Evolutionary conservation across 768 basidiomycete genomes (phyloP), one percentile per base, ranked within the genome.

Genomic region (Tulasnella sp.): DNA sequence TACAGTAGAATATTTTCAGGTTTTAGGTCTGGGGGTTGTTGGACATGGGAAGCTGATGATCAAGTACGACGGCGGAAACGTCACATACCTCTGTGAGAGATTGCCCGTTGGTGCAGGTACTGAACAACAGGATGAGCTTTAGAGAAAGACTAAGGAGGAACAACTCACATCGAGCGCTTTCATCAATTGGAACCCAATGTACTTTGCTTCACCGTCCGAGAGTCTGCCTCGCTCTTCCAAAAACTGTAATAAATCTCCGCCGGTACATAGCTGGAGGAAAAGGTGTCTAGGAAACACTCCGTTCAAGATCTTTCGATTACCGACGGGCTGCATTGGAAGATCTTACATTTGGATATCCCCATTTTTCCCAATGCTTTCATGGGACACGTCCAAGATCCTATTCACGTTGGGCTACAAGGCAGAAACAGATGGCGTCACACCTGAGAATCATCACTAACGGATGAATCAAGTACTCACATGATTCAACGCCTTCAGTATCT

Each of bases 1-100:
- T 78, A 69, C 3, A 90, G 70, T 12, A 90, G 69, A 34, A 90
- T 82, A 57, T 90, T 90, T 66, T 90, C 87, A 24, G 87, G 87
- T 85, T 55, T 44, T 28, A 55, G 52, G 54, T 53, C 52, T 54
- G 24, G 31, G 10, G 13, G 2, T 13, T 13, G 50, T 1, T 24
- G 8, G 43, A 5, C 22, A 25, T 12, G n/a, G 27, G 29, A n/a
- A 24, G 39, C 20, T 47, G 33, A 7, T 32, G 31, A 25, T 22
- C 6, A 20, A 49, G 49, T 16, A 12, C 45, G 29, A 53, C 6
- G 27, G n/a, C 16, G 47, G 7, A 37, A n/a, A 42, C 16, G 24
- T 4, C 5, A 33, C 34, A 8, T 15, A 55, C 52, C 54, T 27
- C 54, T 49, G 40, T 55, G 54, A 22, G 53, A 47, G 1, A 55